Evolutionary conservation across 2,329 filamentous ascomycete species (phyloP).

Genomic region (Xylaria sp.): DNA sequence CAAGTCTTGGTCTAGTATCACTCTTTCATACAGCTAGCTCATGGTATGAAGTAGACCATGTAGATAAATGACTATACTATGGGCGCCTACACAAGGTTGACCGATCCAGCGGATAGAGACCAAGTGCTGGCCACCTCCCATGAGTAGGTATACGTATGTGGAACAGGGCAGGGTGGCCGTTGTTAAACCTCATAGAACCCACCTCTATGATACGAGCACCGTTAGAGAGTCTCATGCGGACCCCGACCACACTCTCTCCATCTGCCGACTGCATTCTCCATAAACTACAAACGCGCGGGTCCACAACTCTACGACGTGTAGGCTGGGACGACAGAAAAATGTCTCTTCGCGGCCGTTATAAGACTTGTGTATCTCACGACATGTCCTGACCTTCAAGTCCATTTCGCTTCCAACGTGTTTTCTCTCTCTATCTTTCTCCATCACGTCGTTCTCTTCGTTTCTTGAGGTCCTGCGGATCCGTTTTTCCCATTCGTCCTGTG

Average conservation of each 20-base stretch:
- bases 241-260: conserved; percentile 8
- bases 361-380: conserved; percentile 35
- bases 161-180: background rate
- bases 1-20: background rate
- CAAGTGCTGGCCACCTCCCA: background rate
- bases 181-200: conserved; percentile 23
- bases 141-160: background rate
- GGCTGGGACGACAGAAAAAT: conserved; percentile 20
- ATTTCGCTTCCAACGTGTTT: conserved; percentile 36
- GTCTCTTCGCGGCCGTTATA: conserved; percentile 38
- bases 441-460: conserved; percentile 39
- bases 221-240: conserved; percentile 27
- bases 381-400: conserved; percentile 38
- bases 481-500: conserved; percentile 40
- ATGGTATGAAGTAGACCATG: background rate
- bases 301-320: conserved; percentile 18
- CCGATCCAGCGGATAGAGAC: background rate
- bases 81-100: background rate
- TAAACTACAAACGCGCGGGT: conserved; percentile 22
- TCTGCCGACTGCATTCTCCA: conserved; percentile 18
- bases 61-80: background rate
- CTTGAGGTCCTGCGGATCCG: conserved; percentile 47
- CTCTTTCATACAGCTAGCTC: background rate
- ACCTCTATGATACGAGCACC: conserved; percentile 29
- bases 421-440: conserved; percentile 20